phyloP scores from a whole-genome alignment of 768 basidiomycete genomes.

The Podaxis sp. region DNA sequence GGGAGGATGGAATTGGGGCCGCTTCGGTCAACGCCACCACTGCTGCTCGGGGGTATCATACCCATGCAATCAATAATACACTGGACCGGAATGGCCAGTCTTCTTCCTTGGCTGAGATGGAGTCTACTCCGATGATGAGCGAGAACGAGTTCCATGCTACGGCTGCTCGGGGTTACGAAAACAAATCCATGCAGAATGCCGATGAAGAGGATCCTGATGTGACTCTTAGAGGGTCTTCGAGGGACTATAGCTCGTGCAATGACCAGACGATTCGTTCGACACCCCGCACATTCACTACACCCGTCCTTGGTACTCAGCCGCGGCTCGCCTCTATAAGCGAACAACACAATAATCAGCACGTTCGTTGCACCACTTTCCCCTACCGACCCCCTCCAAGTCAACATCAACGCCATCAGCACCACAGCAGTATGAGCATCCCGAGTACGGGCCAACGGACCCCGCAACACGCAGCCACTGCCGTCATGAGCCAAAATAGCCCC shows the following conservation, averaged over 20 bases:
- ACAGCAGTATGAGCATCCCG: slow-evolving; percentile 44
- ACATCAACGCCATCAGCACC: slow-evolving; percentile 38
- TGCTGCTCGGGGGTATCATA: slow-evolving; percentile 38
- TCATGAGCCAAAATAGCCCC: slow-evolving; percentile 18
- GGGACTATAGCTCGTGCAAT: slow-evolving; percentile 6
- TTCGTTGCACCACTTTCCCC: slow-evolving; percentile 43
- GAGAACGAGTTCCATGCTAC: slow-evolving; percentile 35
- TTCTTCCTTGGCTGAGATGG: slow-evolving; percentile 12
- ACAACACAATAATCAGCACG: slow-evolving; percentile 31
- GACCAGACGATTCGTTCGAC: slow-evolving; percentile 7
- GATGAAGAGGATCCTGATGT: slow-evolving; percentile 9
- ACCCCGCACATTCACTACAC: slow-evolving; percentile 14
- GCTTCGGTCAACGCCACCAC: slow-evolving; percentile 29
- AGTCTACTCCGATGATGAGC: slow-evolving; percentile 12
- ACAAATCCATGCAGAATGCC: not conserved
- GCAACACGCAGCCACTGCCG: slow-evolving; percentile 26
- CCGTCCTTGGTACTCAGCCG: slow-evolving; percentile 12
- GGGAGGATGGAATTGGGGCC: slow-evolving; percentile 15
- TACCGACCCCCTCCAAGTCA: slow-evolving; percentile 28
- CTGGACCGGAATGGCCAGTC: slow-evolving; percentile 7
- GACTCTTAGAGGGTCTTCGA: slow-evolving; percentile 10
- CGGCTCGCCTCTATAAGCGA: slow-evolving; percentile 14
- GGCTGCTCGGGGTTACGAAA: slow-evolving; percentile 12
- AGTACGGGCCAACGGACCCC: slow-evolving; percentile 27
- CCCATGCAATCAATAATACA: slow-evolving; percentile 24